phyloP scores from a whole-genome alignment of 2,329 filamentous ascomycete species.

The Monosporascus sp. region DNA sequence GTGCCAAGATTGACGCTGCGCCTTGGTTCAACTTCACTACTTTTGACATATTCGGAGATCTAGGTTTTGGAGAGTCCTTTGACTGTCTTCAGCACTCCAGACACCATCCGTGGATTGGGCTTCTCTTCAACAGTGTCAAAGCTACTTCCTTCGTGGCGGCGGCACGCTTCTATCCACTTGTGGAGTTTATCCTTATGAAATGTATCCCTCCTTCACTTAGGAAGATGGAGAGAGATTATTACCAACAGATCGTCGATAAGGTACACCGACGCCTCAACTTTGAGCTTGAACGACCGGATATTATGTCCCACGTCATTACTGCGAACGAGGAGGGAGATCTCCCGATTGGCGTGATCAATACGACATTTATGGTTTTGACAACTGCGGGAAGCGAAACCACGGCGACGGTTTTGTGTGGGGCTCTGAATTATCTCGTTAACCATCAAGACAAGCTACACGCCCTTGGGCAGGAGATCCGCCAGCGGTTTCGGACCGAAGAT shows the following conservation, averaged over 20 bases:
- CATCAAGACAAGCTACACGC: conserved; percentile 9
- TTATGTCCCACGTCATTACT: conserved; percentile 21
- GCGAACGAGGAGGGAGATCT: conserved; percentile 10
- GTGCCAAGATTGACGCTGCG: conserved; percentile 9
- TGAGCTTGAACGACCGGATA: conserved; percentile 21
- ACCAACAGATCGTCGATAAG: conserved; percentile 22
- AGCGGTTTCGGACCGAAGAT: neutral
- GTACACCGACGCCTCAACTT: conserved; percentile 19
- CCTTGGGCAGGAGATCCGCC: conserved; percentile 7
- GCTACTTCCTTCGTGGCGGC: conserved; percentile 14
- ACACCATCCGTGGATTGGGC: conserved; percentile 20
- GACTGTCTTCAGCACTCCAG: conserved; percentile 22
- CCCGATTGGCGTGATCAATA: conserved; percentile 22
- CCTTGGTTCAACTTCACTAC: conserved; percentile 27
- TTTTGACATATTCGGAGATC: conserved; percentile 31
- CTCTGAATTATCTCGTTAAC: conserved; percentile 15
- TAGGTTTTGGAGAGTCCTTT: conserved; percentile 27
- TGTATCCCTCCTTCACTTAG: conserved; percentile 11
- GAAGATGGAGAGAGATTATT: conserved; percentile 16
- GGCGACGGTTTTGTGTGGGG: conserved; percentile 16
- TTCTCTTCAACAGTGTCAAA: conserved; percentile 20
- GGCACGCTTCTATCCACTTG: conserved; percentile 15
- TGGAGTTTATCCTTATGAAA: conserved; percentile 12
- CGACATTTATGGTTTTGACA: conserved; percentile 25
- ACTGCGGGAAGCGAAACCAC: conserved; percentile 25